phyloP scores from a whole-genome alignment of 371 early-diverging fungal species.

The Mortierella sp. region DNA sequence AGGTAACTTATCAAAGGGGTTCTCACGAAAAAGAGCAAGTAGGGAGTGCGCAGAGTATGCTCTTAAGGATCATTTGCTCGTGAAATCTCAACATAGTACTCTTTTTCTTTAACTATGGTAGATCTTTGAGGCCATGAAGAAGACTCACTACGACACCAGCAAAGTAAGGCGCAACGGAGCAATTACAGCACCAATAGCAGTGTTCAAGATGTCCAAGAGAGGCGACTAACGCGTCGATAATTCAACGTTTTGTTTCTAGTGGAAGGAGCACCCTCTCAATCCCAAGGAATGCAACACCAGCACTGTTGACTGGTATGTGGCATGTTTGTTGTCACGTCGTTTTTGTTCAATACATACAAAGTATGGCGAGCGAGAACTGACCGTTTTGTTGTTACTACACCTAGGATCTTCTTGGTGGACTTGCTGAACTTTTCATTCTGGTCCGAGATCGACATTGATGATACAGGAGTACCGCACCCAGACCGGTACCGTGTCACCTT shows the following conservation, averaged over 20 bases:
- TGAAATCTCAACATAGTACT: background rate
- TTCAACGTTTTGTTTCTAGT: conserved; percentile 39
- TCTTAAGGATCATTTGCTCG: background rate
- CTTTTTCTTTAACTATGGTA: conserved; percentile 25
- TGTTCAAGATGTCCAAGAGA: background rate
- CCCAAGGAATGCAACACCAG: conserved; percentile 70
- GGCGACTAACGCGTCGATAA: background rate
- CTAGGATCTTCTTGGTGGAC: conserved; percentile 89
- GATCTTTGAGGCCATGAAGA: conserved; percentile 76
- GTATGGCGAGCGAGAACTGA: background rate
- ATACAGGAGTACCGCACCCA: conserved; percentile 64
- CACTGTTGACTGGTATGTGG: conserved; percentile 75
- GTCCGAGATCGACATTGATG: conserved; percentile 71
- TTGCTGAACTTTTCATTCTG: conserved; percentile 94
- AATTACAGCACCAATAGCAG: too few relatives aligned
- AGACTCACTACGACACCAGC: conserved; percentile 72
- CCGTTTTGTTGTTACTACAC: too few relatives aligned
- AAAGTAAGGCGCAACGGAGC: conserved; percentile 29
- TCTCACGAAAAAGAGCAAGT: background rate
- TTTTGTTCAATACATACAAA: background rate
- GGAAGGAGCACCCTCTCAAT: conserved; percentile 82
- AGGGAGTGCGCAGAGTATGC: background rate
- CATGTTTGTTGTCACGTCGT: background rate
- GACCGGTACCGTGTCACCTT: conserved; percentile 76
- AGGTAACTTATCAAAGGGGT: conserved; percentile 48